Evolutionary conservation across 2,329 filamentous ascomycete species (phyloP).

Genomic region (Fusarium sp.): DNA sequence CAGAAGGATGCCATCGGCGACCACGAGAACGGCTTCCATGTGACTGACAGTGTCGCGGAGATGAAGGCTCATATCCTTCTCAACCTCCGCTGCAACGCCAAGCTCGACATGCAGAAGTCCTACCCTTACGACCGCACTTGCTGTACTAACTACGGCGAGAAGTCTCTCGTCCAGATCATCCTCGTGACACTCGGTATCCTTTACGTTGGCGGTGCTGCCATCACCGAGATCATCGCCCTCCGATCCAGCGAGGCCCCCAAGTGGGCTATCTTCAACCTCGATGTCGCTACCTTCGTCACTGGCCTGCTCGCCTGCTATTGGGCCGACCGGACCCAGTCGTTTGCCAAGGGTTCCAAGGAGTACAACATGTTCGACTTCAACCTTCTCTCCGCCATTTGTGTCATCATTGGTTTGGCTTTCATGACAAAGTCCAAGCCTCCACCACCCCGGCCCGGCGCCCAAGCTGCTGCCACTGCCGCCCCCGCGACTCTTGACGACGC

Average conservation of each 20-base stretch:
- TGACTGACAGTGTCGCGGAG: constrained; percentile 47
- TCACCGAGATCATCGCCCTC: constrained; percentile 30
- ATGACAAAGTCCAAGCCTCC: constrained; percentile 40
- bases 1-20: constrained; percentile 41
- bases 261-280: constrained; percentile 36
- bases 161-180: constrained; percentile 42
- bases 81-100: constrained; percentile 67
- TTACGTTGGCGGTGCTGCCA: constrained; percentile 37
- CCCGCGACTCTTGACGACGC: constrained; percentile 37
- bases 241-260: constrained; percentile 24
- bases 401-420: constrained; percentile 35
- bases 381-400: constrained; percentile 35
- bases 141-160: constrained; percentile 61
- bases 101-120: constrained; percentile 49
- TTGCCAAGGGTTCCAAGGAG: constrained; percentile 49
- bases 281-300: constrained; percentile 43
- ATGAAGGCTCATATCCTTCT: constrained; percentile 60
- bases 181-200: constrained; percentile 38
- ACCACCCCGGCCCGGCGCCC: constrained; percentile 15
- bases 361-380: constrained; percentile 42
- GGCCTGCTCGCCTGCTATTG: constrained; percentile 49
- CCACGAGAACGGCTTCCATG: constrained; percentile 48
- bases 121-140: constrained; percentile 65
- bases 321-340: constrained; percentile 50
- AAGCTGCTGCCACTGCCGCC: neutral